A percentile compares a stretch with the other conserved stretches of the same genome.
Conservation (phyloP, 2,329 filamentous ascomycete species). For the Dryadomyces sulphureus region DNA sequence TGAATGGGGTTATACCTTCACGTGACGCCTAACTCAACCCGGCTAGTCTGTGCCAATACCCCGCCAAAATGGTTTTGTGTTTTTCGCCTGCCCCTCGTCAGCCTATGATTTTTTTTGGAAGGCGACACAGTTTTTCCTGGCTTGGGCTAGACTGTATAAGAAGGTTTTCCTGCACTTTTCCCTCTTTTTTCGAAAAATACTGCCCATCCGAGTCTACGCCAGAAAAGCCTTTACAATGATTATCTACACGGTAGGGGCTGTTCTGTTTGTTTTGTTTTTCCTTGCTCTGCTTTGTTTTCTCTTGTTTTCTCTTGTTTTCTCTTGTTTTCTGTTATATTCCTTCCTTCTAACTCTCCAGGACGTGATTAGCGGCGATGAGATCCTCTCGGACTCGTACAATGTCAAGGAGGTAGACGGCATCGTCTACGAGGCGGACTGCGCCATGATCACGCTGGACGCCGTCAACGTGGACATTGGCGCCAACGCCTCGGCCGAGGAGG, state of each 20-base stretch:
- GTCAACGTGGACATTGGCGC: constrained; percentile 80
- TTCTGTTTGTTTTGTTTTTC: background rate
- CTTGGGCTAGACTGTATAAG: background rate
- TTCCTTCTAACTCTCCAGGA: constrained; percentile 43
- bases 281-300: background rate
- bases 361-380: constrained; percentile 77
- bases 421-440: constrained; percentile 83
- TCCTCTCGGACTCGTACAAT: constrained; percentile 90
- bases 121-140: background rate
- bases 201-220: background rate
- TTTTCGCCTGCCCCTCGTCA: constrained; percentile 1
- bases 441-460: constrained; percentile 68
- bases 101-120: background rate
- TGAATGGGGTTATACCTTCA: too few relatives aligned
- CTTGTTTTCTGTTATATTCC: too few relatives aligned
- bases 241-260: constrained; percentile 47
- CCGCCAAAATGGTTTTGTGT: constrained; percentile 1
- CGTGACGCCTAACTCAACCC: too few relatives aligned
- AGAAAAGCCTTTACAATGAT: constrained; percentile 31
- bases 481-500: constrained; percentile 93
- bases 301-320: background rate
- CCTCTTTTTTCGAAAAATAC: constrained; percentile 7
- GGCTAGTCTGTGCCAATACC: background rate
- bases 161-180: constrained; percentile 3
- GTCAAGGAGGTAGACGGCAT: constrained; percentile 66